These are phyloP conservation scores for Myxozyma sirexii DNA, from an alignment of 805 yeast species.

Conservation along the genomic window DNA sequence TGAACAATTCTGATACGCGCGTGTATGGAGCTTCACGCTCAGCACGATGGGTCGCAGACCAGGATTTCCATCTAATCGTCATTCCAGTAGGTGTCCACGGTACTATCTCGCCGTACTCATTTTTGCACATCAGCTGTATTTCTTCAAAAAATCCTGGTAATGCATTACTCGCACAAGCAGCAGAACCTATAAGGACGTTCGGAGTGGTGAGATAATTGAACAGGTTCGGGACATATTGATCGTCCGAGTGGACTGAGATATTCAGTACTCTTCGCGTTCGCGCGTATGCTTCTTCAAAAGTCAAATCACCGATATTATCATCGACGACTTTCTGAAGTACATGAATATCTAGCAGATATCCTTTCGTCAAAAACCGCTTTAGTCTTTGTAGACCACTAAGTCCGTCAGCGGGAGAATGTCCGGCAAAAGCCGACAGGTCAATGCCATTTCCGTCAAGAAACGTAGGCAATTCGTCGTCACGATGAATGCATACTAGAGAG, in stretches of 20 bases:
- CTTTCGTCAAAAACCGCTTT: slow-evolving; percentile 73
- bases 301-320: slow-evolving; percentile 73
- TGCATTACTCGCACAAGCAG: slow-evolving; percentile 74
- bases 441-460: slow-evolving; percentile 38
- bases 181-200: slow-evolving; percentile 85
- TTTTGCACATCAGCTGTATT: slow-evolving; percentile 61
- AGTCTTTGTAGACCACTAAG: slow-evolving; percentile 14
- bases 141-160: slow-evolving; percentile 63
- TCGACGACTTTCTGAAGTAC: slow-evolving; percentile 77
- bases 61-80: slow-evolving; percentile 26
- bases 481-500: slow-evolving; percentile 73
- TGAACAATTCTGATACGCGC: slow-evolving; percentile 85
- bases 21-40: slow-evolving; percentile 71
- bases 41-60: slow-evolving; percentile 39
- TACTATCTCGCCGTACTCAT: slow-evolving; percentile 51
- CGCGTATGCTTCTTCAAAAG: slow-evolving; percentile 91
- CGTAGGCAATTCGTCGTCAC: slow-evolving; percentile 63
- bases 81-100: slow-evolving; percentile 36
- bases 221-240: slow-evolving; percentile 52
- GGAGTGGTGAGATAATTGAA: slow-evolving; percentile 92
- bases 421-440: slow-evolving; percentile 22
- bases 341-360: slow-evolving; percentile 84
- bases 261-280: slow-evolving; percentile 78
- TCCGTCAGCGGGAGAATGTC: slow-evolving; percentile 1
- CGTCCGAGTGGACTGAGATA: slow-evolving; percentile 81